Evolutionary conservation across 2,329 filamentous ascomycete species (phyloP), one percentile per base, ranked within the genome.

Genomic region (Furcasterigmium sp.): DNA sequence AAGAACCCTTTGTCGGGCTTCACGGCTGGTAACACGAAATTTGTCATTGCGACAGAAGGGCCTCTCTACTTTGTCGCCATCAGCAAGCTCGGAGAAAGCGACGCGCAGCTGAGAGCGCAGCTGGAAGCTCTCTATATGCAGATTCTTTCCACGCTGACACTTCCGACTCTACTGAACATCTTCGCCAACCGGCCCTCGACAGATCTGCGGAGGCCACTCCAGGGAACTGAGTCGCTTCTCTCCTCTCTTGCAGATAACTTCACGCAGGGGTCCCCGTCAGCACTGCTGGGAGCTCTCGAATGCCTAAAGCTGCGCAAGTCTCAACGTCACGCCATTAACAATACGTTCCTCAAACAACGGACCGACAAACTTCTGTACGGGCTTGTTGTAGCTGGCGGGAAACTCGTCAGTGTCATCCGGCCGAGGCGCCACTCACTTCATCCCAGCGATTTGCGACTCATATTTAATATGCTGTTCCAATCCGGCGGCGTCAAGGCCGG

Each of bases 391-490:
- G 93, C 93, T 5, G 90, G 91, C 11, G 91, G 91, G 5, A 85
- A 86, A 56, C 82, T 98, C 6, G 93, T 98, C 51, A 96, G 91
- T 59, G 94, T 98, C 29, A 86, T 97, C 45, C 78, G 93, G 29
- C 94, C 94, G 6, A 91, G 94, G 53, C 88, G 93, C 45, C 93
- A 98, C 63, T 96, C 91, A 1, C 74, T 98, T 3, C 94, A 98
- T 55, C 93, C 94, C 0, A 91, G 91, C 50, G 93, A 98, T 60
- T 74, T 98, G 19, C 91, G 96, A 58, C 78, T 98, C 37, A 91
- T 98, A 47, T 98, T 98, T 74, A 97, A 97, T 59, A 98, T 98
- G 94, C 80, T 98, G 2, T 98, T 98, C 56, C 91, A 95, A 67
- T 93, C 91, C 3, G 88, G 89, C 39, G 86, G 88, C 35, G 85